Evolutionary conservation across 1,284 basidiomycete genomes (phyloP).

Genomic region (Apiotrichum domesticum): DNA sequence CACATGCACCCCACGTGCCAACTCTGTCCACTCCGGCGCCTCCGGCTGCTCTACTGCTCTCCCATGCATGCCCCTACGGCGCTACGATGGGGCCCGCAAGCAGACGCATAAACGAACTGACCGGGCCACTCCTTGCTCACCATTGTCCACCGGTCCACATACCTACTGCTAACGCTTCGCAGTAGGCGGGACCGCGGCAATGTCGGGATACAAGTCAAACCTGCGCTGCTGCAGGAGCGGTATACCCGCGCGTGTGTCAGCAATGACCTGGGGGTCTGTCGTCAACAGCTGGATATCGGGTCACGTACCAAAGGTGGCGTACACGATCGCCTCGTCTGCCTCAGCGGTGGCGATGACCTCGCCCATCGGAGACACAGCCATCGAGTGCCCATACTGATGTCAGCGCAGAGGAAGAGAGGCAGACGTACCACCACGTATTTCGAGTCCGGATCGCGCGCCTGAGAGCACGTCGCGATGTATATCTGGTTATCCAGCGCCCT

Average conservation of each 20-base stretch:
- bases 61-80: too few relatives aligned
- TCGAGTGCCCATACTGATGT: constrained; percentile 71
- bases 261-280: constrained; percentile 60
- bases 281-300: constrained; percentile 1
- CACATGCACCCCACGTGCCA: too few relatives aligned
- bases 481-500: constrained; percentile 86
- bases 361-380: constrained; percentile 79
- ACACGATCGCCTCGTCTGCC: constrained; percentile 69
- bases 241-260: constrained; percentile 64
- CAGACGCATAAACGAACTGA: too few relatives aligned
- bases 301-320: constrained; percentile 63
- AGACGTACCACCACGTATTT: constrained; percentile 54
- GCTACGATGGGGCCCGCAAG: too few relatives aligned
- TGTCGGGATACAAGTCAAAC: constrained; percentile 16
- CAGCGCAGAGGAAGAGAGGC: neutral
- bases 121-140: too few relatives aligned
- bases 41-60: too few relatives aligned
- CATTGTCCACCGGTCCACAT: too few relatives aligned
- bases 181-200: neutral
- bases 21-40: too few relatives aligned
- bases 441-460: constrained; percentile 70
- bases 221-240: constrained; percentile 69
- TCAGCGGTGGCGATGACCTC: constrained; percentile 63
- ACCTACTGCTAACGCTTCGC: too few relatives aligned
- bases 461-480: constrained; percentile 83